Base-by-base conservation (phyloP, 2,329 filamentous ascomycete genomes). In the Westerdykella sp. region DNA sequence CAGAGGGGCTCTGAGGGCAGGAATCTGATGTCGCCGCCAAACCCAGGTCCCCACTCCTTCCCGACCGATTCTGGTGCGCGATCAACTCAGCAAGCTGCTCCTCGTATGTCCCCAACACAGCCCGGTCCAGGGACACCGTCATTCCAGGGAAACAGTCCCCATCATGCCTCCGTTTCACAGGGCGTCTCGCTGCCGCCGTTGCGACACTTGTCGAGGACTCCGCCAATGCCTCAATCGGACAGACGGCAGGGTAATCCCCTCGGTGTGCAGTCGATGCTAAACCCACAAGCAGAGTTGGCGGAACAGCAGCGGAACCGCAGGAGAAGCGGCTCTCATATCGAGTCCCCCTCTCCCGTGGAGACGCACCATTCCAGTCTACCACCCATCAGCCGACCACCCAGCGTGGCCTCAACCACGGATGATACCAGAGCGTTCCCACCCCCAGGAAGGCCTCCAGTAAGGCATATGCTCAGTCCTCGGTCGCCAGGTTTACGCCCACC, bases 401-500 rank as follows among this genome's bases (percentile, higher is more conserved):
- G 64, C 38, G 60, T 63, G 2, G 62, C 64, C 37, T 65, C 61
- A 2, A 56, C 50, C 1, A 55, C 56, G 18, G 58, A 55, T 7
- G 61, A 62, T n/a, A 49, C 42, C 13, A 56, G 56, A 43, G 55
- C 43, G 14, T 65, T 56, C 43, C 59, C 51, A 34, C 56, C 53
- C 4, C 57, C 57, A 23, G 51, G 54, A 32, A 53, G 52, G 22
- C 56, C 55, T 31, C 48, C 55, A 36, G 38, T 66, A 42, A 69
- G 78, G 49, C 73, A 74, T 28, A 73, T 79, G n/a, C 57, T 81
- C 47, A 80, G 76, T 10, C 78, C 80, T 1, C 72, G 74, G 49
- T 81, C 80, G 9, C 79, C 79, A 9, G 65, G 57, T 4, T 41
- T 73, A 34, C 67, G 69, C 42, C 74, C 79, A 47, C 69, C 75